Evolutionary conservation across 2,329 filamentous ascomycete species (phyloP), one percentile per base, ranked within the genome.

Genomic region (Septoria linicola): DNA sequence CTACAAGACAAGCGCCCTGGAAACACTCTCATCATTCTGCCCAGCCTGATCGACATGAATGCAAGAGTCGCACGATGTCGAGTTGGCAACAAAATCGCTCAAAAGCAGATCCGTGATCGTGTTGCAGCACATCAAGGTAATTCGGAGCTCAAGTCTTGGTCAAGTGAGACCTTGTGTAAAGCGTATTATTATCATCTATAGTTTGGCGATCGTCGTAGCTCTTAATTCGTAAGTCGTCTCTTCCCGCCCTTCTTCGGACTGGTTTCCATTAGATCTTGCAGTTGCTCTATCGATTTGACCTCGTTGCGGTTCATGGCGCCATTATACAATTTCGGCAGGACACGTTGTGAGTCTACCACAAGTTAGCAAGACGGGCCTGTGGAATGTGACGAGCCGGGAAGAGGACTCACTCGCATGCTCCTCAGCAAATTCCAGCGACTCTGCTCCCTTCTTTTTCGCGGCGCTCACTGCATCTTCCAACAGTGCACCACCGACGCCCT

Each of bases 401-500:
- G 3, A 19, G 44, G 13, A 75, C 75, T 69, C 82, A 78, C 92
- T 89, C 37, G 88, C 89, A 74, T 95, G 89, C 58, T 87, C 82
- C 45, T 77, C 73, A 5, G 86, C 87, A 68, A 95, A 95, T 2
- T 84, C 81, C 44, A 91, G 74, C 51, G 82, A 83, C 52, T 80
- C 80, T 35, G 88, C 87, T 51, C 85, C 85, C 63, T 79, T 80
- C 68, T 84, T 82, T 60, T 80, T 80, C 53, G 86, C 85, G 48
- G 85, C 68, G 50, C 77, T 77, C 2, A 91, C 83, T 1, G 87
- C 88, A 60, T 88, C 85, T 59, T 85, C 80, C 41, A 96, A 74
- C 62, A 96, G 71, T 25, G 83, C 84, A 34, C 74, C 77, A 2
- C 89, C 90, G 19, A 95, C 75, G 0, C 89, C 89, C 56, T 82